These are phyloP conservation scores for Aspergillus asperescens DNA, from an alignment of 495 filamentous ascomycete genomes.

Conservation along the genomic window DNA sequence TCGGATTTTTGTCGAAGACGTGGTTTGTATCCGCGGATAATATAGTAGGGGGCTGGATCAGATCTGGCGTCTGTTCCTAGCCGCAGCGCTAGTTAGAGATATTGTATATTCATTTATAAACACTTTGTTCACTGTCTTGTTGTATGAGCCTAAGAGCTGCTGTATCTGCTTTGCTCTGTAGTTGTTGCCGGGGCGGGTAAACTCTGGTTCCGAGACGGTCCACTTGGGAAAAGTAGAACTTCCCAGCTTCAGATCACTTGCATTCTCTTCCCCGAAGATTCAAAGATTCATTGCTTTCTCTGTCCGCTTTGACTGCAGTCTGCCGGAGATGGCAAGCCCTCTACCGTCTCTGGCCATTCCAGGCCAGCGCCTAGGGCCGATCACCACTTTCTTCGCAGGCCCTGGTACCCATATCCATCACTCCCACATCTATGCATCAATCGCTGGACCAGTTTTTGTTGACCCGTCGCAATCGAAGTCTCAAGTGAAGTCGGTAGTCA, in stretches of 20 bases:
- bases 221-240: constrained; percentile 8
- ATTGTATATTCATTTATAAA: constrained; percentile 10
- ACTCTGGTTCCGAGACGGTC: constrained; percentile 1
- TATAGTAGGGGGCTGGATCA: constrained; percentile 33
- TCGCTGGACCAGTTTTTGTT: constrained; percentile 54
- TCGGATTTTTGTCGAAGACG: constrained; percentile 17
- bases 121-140: not conserved
- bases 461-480: constrained; percentile 45
- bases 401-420: constrained; percentile 76
- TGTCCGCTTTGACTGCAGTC: not conserved
- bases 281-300: not conserved
- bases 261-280: not conserved
- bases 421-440: constrained; percentile 66
- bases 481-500: constrained; percentile 51
- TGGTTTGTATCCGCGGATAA: constrained; percentile 30
- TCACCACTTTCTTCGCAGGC: constrained; percentile 60
- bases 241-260: not conserved
- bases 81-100: constrained; percentile 20
- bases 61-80: constrained; percentile 27
- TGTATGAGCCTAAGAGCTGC: not conserved
- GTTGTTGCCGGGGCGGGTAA: not conserved
- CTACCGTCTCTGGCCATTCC: constrained; percentile 47
- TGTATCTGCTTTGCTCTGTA: not conserved
- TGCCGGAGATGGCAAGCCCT: constrained; percentile 26
- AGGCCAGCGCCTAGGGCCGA: constrained; percentile 71